These are phyloP conservation scores for Microstegium vimineum DNA, from an alignment of 176 grass and related monocot species.

Conservation along the genomic window DNA sequence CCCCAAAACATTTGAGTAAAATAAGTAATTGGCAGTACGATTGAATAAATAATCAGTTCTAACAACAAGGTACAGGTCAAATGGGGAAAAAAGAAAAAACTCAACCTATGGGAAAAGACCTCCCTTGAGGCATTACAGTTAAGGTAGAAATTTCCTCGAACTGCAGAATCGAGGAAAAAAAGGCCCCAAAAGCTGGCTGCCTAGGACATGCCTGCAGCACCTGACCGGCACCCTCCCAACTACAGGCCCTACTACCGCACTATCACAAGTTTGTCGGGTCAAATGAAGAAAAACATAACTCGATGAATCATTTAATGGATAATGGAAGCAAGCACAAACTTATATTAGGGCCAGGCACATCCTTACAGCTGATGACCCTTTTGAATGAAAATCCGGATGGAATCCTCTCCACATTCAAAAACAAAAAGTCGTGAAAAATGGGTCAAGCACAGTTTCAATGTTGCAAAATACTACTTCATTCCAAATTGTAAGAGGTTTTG, in stretches of 20 bases:
- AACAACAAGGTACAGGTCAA: neutral
- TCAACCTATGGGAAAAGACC: neutral
- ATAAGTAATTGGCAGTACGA: neutral
- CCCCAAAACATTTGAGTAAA: too few relatives aligned
- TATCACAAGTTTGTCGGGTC: neutral
- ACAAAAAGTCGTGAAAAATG: neutral
- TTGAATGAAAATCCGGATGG: neutral
- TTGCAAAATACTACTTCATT: neutral
- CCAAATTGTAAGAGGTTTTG: too few relatives aligned
- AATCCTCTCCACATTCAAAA: neutral
- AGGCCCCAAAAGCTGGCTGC: neutral
- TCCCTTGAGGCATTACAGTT: neutral
- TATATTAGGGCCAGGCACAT: neutral
- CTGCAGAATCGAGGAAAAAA: neutral
- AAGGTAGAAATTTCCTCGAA: neutral
- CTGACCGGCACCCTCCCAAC: neutral
- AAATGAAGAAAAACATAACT: neutral
- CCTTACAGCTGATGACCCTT: neutral
- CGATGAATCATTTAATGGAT: neutral
- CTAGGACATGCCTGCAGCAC: neutral
- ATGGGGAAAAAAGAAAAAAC: neutral
- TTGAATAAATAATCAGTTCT: slow-evolving; percentile 20
- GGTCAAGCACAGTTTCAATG: neutral
- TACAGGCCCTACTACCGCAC: neutral
- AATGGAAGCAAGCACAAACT: neutral